These are phyloP conservation scores for Salvia miltiorrhiza DNA, from an alignment of 257 asterid species.

Conservation along the genomic window DNA sequence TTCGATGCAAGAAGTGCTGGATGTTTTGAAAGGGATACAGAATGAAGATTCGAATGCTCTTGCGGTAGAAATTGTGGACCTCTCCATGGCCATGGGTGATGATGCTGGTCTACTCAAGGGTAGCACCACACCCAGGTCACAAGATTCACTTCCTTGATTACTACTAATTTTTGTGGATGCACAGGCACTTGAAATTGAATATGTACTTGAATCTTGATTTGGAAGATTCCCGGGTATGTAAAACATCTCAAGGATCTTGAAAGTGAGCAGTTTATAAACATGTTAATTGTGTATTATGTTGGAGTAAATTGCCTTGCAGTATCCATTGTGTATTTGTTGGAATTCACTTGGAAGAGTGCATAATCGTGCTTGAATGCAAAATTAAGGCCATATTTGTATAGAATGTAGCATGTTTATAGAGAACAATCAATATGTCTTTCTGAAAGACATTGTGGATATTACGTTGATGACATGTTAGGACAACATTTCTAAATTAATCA, in stretches of 20 bases:
- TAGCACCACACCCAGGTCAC: slow-evolving; percentile 18
- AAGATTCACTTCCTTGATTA: slow-evolving; percentile 23
- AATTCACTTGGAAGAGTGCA: background rate
- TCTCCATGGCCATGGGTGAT: slow-evolving; percentile 37
- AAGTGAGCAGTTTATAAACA: background rate
- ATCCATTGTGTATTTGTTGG: background rate
- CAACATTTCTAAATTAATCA: background rate
- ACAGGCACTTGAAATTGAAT: background rate
- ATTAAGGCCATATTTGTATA: too few species aligned
- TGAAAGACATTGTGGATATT: background rate
- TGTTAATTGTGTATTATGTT: background rate
- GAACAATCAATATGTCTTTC: too few species aligned
- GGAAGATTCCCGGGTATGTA: background rate
- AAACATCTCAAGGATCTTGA: background rate
- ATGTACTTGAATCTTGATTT: background rate
- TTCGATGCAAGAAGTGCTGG: slow-evolving; percentile 62
- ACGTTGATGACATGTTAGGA: too few species aligned
- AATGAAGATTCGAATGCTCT: slow-evolving; percentile 25
- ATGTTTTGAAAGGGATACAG: slow-evolving; percentile 41
- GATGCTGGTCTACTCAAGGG: slow-evolving; percentile 29
- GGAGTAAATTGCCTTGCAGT: background rate
- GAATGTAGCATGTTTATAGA: too few species aligned
- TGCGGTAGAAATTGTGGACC: slow-evolving; percentile 35
- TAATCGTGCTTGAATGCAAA: background rate
- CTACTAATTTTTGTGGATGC: background rate